Evolutionary conservation across 176 grass and related monocot species (phyloP).

Genomic region (Phoenix dactylifera): DNA sequence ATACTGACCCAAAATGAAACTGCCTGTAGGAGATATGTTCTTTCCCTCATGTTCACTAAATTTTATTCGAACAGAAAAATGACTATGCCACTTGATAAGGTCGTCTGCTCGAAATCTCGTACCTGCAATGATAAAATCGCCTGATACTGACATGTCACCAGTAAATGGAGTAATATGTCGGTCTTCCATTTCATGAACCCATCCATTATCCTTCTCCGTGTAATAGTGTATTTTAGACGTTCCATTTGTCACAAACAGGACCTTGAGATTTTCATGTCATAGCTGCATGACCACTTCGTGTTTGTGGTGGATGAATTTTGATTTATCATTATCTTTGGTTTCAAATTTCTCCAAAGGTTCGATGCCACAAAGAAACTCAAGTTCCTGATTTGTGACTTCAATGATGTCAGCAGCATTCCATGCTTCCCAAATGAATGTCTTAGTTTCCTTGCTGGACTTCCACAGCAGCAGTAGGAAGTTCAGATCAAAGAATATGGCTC

Average conservation of each 20-base stretch:
- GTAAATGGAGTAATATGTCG: constrained; percentile 61
- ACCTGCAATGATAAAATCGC: constrained; percentile 88
- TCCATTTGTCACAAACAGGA: constrained; percentile 80
- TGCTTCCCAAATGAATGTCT: constrained; percentile 44
- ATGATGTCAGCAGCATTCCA: constrained; percentile 66
- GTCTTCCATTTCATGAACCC: constrained; percentile 61
- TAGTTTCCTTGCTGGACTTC: constrained; percentile 53
- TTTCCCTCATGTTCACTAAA: no score
- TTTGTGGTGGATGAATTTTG: constrained; percentile 55
- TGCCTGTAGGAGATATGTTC: no score
- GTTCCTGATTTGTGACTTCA: constrained; percentile 62
- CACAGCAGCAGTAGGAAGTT: constrained; percentile 73
- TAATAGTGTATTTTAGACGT: constrained; percentile 86
- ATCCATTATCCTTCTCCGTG: constrained; percentile 46
- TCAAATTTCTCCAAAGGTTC: constrained; percentile 35
- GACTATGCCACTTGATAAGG: no score
- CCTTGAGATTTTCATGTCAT: constrained; percentile 63
- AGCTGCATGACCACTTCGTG: constrained; percentile 48
- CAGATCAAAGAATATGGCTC: constrained; percentile 62
- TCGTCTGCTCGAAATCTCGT: neutral
- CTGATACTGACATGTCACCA: constrained; percentile 65
- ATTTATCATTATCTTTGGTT: constrained; percentile 18
- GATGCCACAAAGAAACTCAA: constrained; percentile 64
- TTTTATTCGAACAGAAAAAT: no score
- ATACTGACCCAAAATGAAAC: no score